Base-by-base conservation (phyloP, 495 filamentous ascomycete genomes). In the Pyronema omphalodes region DNA sequence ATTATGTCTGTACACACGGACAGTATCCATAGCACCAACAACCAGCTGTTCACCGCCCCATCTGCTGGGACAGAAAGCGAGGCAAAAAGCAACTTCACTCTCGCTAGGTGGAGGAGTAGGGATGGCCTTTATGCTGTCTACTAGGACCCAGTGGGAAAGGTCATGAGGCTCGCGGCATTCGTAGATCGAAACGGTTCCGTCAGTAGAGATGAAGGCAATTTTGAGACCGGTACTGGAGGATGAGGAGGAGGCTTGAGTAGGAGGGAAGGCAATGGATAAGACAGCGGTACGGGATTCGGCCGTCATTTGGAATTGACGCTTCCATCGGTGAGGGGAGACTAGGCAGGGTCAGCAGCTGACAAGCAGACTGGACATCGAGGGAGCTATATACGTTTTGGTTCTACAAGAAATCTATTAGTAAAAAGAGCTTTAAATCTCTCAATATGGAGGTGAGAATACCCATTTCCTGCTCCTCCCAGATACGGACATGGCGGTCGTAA, bases 91-190 rank as follows among this genome's bases (percentile, higher is more conserved):
- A 12, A 83, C 83, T 66, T 99, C 93, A 53, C 87, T 86, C 41
- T 83, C 84, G 50, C 83, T 74, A 36, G 71, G 67, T 2, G 78
- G 78, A 37, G 68, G 65, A 56, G 76, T 63, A 57, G 70, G 61
- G 64, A 82, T 74, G 57, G 83, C 69, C 67, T 78, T 69, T 70
- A 82, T 73, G 68, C 78, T 74, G 63, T 89, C 85, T 12, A 94
- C 63, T 9, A 76, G 69, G 14, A 75, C 74, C 80, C 85, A 95
- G 50, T 83, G 80, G 14, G 77, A 74, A 43, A 94, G 69, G 55
- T 80, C 81, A 60, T 91, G 85, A n/a, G 84, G 81, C 48, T 85
- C 84, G 43, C 83, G 80, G 44, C 89, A 89, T 66, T 96, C 91
- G 65, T 81, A 83, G 12, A 96, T 73, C 51, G 77, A 78, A 19